Conservation (phyloP, 106 monocot genomes). For the Iris macrosiphon region DNA sequence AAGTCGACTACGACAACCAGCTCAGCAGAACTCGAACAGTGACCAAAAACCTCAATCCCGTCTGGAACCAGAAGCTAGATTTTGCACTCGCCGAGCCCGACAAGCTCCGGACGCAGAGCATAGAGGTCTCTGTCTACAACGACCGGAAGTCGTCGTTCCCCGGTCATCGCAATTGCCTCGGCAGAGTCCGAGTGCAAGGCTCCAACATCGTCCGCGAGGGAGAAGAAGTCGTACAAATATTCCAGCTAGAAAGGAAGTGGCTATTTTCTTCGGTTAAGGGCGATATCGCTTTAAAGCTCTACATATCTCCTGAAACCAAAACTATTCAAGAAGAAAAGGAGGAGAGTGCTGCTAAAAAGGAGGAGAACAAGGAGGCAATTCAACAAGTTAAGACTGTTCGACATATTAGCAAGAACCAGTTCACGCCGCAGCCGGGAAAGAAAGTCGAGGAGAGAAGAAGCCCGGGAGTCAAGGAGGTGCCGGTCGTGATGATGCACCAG, state of each 20-base stretch:
- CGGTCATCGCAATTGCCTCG: slow-evolving; percentile 51
- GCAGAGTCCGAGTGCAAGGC: slow-evolving; percentile 22
- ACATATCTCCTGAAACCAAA: slow-evolving; percentile 17
- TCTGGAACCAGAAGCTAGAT: slow-evolving; percentile 49
- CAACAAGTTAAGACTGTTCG: slow-evolving; percentile 16
- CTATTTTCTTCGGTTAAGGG: slow-evolving; percentile 39
- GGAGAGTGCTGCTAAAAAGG: slow-evolving; percentile 2
- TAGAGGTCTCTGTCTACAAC: slow-evolving; percentile 44
- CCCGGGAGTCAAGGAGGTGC: slow-evolving; percentile 2
- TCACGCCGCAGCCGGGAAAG: slow-evolving; percentile 18
- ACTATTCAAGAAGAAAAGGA: slow-evolving; percentile 11
- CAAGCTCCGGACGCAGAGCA: slow-evolving; percentile 4
- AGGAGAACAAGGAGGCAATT: neutral
- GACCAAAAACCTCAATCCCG: slow-evolving; percentile 37
- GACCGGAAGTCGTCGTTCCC: slow-evolving; percentile 23
- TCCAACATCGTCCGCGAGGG: slow-evolving; percentile 17
- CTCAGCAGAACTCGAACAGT: slow-evolving; percentile 19
- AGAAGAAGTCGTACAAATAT: slow-evolving; percentile 25
- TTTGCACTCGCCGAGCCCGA: slow-evolving; percentile 28
- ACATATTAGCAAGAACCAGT: slow-evolving; percentile 27
- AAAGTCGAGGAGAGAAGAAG: slow-evolving; percentile 21
- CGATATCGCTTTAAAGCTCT: slow-evolving; percentile 36
- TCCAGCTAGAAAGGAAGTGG: slow-evolving; percentile 49
- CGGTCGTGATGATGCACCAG: slow-evolving; percentile 8
- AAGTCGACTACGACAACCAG: slow-evolving; percentile 50